A percentile compares a stretch with the other conserved stretches of the same genome.
Conservation (phyloP, 208 protist genomes). For the Trypanosoma avium region DNA sequence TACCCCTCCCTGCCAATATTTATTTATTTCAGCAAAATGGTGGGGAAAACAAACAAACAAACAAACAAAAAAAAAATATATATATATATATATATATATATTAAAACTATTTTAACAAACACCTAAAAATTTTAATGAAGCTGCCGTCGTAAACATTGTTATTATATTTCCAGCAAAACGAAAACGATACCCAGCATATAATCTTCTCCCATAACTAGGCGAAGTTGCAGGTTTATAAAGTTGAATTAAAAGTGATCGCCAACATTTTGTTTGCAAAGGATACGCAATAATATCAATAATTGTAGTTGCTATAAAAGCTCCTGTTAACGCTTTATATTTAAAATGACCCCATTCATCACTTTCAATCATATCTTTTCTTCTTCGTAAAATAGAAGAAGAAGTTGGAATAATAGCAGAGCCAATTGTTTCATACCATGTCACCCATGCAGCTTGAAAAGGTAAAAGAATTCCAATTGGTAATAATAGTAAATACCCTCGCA, state of each 20-base stretch:
- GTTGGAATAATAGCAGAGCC: conserved; percentile 73
- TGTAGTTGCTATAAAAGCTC: conserved; percentile 55
- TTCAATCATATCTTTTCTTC: conserved; percentile 48
- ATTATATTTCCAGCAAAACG: conserved; percentile 54
- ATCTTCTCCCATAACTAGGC: conserved; percentile 48
- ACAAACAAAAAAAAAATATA: too few species aligned
- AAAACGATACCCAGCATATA: conserved; percentile 68
- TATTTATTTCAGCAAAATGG: too few species aligned
- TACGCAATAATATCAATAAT: conserved; percentile 48
- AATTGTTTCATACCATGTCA: conserved; percentile 74
- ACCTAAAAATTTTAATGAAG: conserved; percentile 27
- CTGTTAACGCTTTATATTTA: conserved; percentile 56
- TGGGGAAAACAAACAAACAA: too few species aligned
- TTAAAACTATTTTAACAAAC: conserved; percentile 5
- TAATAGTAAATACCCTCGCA: conserved; percentile 34
- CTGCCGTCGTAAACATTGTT: conserved; percentile 39
- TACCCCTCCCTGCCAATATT: too few species aligned
- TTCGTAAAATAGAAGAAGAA: conserved; percentile 62
- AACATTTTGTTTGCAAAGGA: conserved; percentile 30
- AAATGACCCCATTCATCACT: conserved; percentile 50
- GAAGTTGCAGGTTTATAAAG: conserved; percentile 44
- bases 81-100: not conserved
- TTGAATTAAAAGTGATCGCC: conserved; percentile 38
- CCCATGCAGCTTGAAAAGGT: conserved; percentile 63
- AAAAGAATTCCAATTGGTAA: conserved; percentile 44